A percentile compares a stretch with the other conserved stretches of the same genome.
phyloP scores from a whole-genome alignment of 257 asterid species.

The Linderniella brevidens region DNA sequence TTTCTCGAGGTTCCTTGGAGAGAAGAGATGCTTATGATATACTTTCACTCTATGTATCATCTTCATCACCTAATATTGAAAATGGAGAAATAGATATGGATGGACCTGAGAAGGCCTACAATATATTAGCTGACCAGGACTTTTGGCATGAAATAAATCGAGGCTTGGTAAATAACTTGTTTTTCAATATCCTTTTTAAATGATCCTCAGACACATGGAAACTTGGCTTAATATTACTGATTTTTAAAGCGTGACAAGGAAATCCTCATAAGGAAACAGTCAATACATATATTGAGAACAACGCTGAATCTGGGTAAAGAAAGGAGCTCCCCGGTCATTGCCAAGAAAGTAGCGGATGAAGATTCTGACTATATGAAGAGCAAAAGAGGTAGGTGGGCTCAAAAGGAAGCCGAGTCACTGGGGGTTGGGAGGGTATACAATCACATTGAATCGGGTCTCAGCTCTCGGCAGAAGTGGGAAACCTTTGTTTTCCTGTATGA shows the following conservation, averaged over 20 bases:
- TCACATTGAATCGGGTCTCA: conserved; percentile 20
- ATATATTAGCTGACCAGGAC: conserved; percentile 35
- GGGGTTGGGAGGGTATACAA: conserved; percentile 60
- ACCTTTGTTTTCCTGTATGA: conserved; percentile 81
- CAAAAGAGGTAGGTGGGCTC: conserved; percentile 82
- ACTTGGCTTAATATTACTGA: not conserved
- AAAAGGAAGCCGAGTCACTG: conserved; percentile 71
- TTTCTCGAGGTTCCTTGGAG: conserved; percentile 56
- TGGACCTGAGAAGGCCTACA: conserved; percentile 24
- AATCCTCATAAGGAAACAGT: conserved; percentile 3
- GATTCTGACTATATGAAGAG: conserved; percentile 26
- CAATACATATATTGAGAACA: conserved; percentile 22
- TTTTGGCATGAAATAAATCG: conserved; percentile 78
- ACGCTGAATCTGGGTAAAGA: conserved; percentile 35
- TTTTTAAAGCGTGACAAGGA: conserved; percentile 3
- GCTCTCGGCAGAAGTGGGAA: conserved; percentile 60
- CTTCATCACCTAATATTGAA: conserved; percentile 20
- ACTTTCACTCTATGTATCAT: conserved; percentile 60
- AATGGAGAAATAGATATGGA: conserved; percentile 25
- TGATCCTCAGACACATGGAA: conserved; percentile 50
- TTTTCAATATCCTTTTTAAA: conserved; percentile 17
- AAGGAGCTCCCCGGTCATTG: conserved; percentile 13
- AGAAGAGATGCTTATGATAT: conserved; percentile 78
- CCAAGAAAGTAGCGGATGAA: conserved; percentile 24
- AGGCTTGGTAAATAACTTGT: conserved; percentile 60